Conservation (phyloP, 495 filamentous ascomycete species). For the Neurospora sp. region DNA sequence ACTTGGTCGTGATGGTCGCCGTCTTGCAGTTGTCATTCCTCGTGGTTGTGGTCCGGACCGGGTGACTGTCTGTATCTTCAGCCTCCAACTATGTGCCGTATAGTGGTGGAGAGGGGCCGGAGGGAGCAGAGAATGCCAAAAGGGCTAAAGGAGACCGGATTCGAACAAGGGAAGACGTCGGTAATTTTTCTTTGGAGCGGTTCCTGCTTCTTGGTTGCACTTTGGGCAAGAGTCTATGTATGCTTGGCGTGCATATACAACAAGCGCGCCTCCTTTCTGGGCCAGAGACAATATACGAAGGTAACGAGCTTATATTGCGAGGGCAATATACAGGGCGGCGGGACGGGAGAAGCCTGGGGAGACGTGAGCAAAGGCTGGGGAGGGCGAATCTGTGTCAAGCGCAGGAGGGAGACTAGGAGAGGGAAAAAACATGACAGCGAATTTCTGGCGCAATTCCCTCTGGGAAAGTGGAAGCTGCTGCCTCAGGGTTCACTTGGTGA, state of each 20-base stretch:
- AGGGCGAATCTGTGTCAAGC: constrained; percentile 4
- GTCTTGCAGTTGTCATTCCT: constrained; percentile 1
- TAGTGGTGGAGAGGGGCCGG: constrained; percentile 27
- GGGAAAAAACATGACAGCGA: constrained; percentile 8
- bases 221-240: constrained; percentile 19
- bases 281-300: constrained; percentile 26
- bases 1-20: neutral
- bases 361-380: constrained; percentile 7
- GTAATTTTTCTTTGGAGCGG: constrained; percentile 17
- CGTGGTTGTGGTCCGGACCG: constrained; percentile 1
- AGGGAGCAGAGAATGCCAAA: constrained; percentile 19
- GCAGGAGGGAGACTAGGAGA: constrained; percentile 2
- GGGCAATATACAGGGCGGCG: constrained; percentile 27
- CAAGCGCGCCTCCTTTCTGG: constrained; percentile 15
- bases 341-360: constrained; percentile 22
- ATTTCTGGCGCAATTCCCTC: constrained; percentile 12
- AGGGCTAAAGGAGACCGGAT: constrained; percentile 29
- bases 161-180: constrained; percentile 23
- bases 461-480: constrained; percentile 6
- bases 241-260: constrained; percentile 28
- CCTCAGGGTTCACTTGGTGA: constrained; percentile 21
- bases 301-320: constrained; percentile 28
- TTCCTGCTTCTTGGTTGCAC: constrained; percentile 22
- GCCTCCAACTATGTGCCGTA: constrained; percentile 24
- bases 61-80: constrained; percentile 2